Percentiles rank a stretch among this genome's conserved stretches.
Conservation (phyloP, 2,329 filamentous ascomycete species). For the Aspergillus ruber region DNA sequence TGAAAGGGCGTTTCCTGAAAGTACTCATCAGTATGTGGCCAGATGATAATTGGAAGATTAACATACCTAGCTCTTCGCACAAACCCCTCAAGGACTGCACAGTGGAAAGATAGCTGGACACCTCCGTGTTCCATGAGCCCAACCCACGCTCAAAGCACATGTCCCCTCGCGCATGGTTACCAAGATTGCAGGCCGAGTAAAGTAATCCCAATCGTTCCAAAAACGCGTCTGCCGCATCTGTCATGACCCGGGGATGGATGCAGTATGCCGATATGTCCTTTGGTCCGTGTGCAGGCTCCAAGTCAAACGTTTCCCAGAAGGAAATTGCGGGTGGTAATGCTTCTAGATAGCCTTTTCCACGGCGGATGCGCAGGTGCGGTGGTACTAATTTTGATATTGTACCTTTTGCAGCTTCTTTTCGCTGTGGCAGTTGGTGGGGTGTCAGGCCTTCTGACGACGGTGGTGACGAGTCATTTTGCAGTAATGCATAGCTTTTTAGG, state of each 20-base stretch:
- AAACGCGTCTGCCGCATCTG: conserved; percentile 45
- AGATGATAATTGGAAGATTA: not conserved
- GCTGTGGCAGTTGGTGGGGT: conserved; percentile 15
- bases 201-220: conserved; percentile 47
- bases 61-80: conserved; percentile 34
- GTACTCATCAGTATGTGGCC: conserved; percentile 9
- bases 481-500: conserved; percentile 29
- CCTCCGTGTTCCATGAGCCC: conserved; percentile 27
- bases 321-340: conserved; percentile 50
- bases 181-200: conserved; percentile 54
- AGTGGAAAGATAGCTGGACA: conserved; percentile 24
- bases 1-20: conserved; percentile 28
- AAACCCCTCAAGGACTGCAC: conserved; percentile 29
- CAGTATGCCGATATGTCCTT: conserved; percentile 56
- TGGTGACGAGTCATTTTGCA: conserved; percentile 22
- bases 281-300: conserved; percentile 49
- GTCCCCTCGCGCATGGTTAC: conserved; percentile 42
- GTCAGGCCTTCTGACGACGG: conserved; percentile 8
- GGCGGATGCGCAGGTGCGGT: conserved; percentile 50
- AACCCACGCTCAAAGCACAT: conserved; percentile 35
- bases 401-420: conserved; percentile 23
- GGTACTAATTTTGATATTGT: conserved; percentile 41
- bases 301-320: conserved; percentile 57
- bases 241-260: conserved; percentile 47
- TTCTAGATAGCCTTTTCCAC: conserved; percentile 49